These are phyloP conservation scores for Amanita subjunquillea DNA, from an alignment of 768 basidiomycete genomes.

Conservation along the genomic window DNA sequence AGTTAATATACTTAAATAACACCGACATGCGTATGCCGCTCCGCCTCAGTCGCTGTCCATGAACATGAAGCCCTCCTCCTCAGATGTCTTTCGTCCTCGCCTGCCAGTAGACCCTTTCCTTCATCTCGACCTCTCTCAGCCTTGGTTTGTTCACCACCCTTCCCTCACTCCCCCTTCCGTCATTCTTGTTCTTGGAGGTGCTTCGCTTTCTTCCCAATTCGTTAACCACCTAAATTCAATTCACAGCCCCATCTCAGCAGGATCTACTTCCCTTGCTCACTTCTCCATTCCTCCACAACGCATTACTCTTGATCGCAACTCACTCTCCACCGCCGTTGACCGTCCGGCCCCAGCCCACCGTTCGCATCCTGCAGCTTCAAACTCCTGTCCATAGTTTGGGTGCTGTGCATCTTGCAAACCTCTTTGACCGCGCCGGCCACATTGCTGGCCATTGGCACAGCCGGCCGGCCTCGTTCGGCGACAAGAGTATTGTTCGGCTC, in stretches of 20 bases:
- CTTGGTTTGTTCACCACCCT: constrained; percentile 7
- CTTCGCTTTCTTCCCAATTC: not conserved
- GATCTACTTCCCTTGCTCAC: constrained; percentile 26
- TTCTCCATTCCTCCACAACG: constrained; percentile 20
- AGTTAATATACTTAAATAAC: not conserved
- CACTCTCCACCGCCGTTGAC: constrained; percentile 24
- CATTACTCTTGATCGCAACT: constrained; percentile 31
- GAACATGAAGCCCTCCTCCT: constrained; percentile 1
- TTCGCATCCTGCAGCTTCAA: constrained; percentile 23
- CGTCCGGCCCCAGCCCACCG: constrained; percentile 11
- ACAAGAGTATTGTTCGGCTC: constrained; percentile 19
- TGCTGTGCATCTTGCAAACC: constrained; percentile 28
- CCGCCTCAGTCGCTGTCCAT: not conserved
- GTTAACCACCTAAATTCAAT: not conserved
- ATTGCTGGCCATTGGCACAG: constrained; percentile 22
- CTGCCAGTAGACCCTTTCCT: constrained; percentile 27
- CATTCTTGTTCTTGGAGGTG: constrained; percentile 30
- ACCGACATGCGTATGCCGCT: not conserved
- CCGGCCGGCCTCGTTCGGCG: not conserved
- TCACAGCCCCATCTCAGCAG: constrained; percentile 19
- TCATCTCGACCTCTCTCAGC: not conserved
- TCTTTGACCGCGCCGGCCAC: constrained; percentile 30
- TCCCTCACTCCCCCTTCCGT: constrained; percentile 15
- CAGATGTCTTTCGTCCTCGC: constrained; percentile 24
- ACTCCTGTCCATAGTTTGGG: constrained; percentile 22